These are phyloP conservation scores for Gomphus sp. DNA, from an alignment of 1,284 basidiomycete genomes.

Conservation along the genomic window DNA sequence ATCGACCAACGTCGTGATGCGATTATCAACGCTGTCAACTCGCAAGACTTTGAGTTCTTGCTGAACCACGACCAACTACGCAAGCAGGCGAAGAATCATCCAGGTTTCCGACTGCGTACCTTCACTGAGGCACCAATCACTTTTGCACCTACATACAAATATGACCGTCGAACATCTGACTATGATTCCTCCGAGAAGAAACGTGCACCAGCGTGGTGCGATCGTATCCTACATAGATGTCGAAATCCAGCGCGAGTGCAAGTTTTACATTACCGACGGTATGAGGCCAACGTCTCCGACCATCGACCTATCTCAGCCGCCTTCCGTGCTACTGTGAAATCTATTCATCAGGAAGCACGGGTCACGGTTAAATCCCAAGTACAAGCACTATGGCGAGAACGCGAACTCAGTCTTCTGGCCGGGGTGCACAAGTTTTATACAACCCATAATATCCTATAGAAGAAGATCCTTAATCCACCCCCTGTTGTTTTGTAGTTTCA, in stretches of 20 bases:
- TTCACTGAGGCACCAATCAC: conserved; percentile 79
- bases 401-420: conserved; percentile 45
- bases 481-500: background rate
- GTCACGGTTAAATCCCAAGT: conserved; percentile 46
- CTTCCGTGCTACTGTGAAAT: conserved; percentile 67
- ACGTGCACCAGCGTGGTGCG: conserved; percentile 92
- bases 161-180: conserved; percentile 67
- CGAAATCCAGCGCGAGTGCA: conserved; percentile 46
- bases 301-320: conserved; percentile 82
- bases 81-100: conserved; percentile 83
- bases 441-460: conserved; percentile 20
- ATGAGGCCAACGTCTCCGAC: conserved; percentile 79
- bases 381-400: conserved; percentile 47
- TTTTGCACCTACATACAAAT: conserved; percentile 94
- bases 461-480: background rate
- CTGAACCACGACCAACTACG: conserved; percentile 80
- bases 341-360: conserved; percentile 50
- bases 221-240: conserved; percentile 82
- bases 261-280: conserved; percentile 63
- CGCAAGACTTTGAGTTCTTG: conserved; percentile 57
- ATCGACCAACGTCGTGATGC: conserved; percentile 85
- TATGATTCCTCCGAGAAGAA: conserved; percentile 89
- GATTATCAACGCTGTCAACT: conserved; percentile 59
- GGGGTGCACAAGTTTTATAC: conserved; percentile 46
- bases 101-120: conserved; percentile 73